A percentile compares a stretch with the other conserved stretches of the same genome.
Conservation (phyloP, 2,329 filamentous ascomycete genomes). For the Amesomyces nigricolor region DNA sequence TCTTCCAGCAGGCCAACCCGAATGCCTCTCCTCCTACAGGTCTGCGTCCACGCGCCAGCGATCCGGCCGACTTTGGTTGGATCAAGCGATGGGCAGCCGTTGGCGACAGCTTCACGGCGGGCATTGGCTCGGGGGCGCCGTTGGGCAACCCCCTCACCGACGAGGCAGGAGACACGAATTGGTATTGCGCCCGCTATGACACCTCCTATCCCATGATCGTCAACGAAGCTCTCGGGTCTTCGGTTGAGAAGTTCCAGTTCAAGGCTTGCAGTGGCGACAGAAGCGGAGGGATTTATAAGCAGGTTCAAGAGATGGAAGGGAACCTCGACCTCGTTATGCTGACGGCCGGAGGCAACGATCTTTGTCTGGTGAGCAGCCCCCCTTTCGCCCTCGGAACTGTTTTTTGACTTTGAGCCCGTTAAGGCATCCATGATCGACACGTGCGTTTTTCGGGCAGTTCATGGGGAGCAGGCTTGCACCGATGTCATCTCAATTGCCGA, state of each 20-base stretch:
- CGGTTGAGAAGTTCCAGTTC: slow-evolving; percentile 29
- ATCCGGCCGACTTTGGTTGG: slow-evolving; percentile 25
- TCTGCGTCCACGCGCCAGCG: background rate
- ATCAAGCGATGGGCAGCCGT: slow-evolving; percentile 33
- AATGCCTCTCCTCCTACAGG: background rate
- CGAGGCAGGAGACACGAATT: background rate
- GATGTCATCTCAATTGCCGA: slow-evolving; percentile 1
- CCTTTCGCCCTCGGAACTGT: background rate
- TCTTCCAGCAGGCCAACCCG: background rate
- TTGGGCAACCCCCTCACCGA: background rate
- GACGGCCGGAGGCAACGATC: slow-evolving; percentile 36
- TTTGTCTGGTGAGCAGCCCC: slow-evolving; percentile 29
- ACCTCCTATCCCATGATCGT: slow-evolving; percentile 28
- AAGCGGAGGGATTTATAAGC: slow-evolving; percentile 27
- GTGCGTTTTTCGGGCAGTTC: background rate
- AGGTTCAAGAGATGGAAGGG: slow-evolving; percentile 25
- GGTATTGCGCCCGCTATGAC: slow-evolving; percentile 30
- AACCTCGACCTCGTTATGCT: slow-evolving; percentile 33
- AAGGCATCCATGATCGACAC: slow-evolving; percentile 7
- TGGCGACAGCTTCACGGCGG: slow-evolving; percentile 36
- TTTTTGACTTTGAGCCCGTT: background rate
- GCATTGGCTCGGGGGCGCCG: slow-evolving; percentile 29
- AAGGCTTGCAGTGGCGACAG: slow-evolving; percentile 28
- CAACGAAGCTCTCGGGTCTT: slow-evolving; percentile 23
- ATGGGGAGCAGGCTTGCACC: background rate